Evolutionary conservation across 1,139 yeast genomes (phyloP), one percentile per base, ranked within the genome.

Genomic region (Pichia sp.): DNA sequence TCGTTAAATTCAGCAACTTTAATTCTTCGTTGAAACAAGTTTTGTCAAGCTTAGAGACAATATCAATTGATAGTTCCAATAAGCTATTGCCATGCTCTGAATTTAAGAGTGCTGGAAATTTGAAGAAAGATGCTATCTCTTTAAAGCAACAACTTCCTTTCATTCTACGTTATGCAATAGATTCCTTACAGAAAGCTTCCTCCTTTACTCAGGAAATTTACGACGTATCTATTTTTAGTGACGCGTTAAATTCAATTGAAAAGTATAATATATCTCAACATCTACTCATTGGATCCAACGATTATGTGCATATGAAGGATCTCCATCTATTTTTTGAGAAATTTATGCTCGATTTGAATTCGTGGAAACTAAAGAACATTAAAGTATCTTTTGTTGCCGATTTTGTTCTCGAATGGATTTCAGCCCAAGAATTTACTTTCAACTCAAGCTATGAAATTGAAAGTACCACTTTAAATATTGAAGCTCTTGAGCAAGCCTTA

Each of bases 101-200:
- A 30, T 26, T 49, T 1, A 1, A 4, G 4, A n/a, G n/a, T 5
- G 5, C 50, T 11, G n/a, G 48, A 16, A n/a, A 5, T 10, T 34
- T 26, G 1, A 41, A 10, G 5, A 34, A 49, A 11, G 34, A 50
- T 13, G 47, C 56, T 29, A 15, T 29, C 4, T 11, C 32, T 2
- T 50, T 54, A 31, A 42, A 54, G n/a, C n/a, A 61, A 10, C 79
- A 82, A 80, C 61, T 83, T 23, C 83, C 85, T 42, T 71, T 69
- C 34, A 60, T 85, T 8, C 55, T 84, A 36, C 81, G 78, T 32
- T 81, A 77, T 65, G 80, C 83, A 1, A 47, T 69, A 13, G 64
- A 71, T 19, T 66, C 74, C 8, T 67, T 76, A 5, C 47, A 66
- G 3, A 67, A 65, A 1, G 61, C 69, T 16, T 52, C 64, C 1